phyloP scores from a whole-genome alignment of 2,329 filamentous ascomycete species.

The Beauveria bassiana region DNA sequence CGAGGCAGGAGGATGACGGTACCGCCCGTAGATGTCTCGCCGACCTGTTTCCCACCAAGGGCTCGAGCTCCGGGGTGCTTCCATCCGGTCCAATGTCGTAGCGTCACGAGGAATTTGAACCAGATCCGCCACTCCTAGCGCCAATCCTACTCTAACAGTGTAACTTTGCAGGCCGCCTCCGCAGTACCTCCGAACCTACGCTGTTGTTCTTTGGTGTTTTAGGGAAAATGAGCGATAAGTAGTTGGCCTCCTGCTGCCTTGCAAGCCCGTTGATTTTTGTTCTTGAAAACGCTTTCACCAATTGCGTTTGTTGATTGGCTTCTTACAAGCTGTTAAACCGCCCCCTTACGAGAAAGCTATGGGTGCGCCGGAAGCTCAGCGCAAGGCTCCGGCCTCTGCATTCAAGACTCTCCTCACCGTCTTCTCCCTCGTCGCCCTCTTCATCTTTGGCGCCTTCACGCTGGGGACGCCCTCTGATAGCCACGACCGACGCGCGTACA shows the following conservation, averaged over 20 bases:
- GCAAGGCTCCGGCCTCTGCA: slow-evolving; percentile 1
- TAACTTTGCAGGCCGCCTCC: slow-evolving; percentile 4
- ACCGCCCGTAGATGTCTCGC: neutral
- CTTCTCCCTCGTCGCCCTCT: slow-evolving; percentile 9
- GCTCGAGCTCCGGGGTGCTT: slow-evolving; percentile 2
- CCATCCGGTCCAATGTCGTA: neutral
- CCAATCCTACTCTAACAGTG: neutral
- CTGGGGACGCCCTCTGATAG: neutral
- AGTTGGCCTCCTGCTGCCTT: neutral
- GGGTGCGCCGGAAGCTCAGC: slow-evolving; percentile 2
- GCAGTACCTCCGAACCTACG: slow-evolving; percentile 7
- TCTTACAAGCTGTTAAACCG: neutral
- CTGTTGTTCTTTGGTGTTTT: neutral
- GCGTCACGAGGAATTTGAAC: slow-evolving; percentile 9
- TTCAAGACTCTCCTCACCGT: slow-evolving; percentile 5
- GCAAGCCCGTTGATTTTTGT: neutral
- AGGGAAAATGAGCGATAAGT: neutral
- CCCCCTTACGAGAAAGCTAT: neutral
- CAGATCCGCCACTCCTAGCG: slow-evolving; percentile 11
- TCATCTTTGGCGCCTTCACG: slow-evolving; percentile 11
- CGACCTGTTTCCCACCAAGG: neutral
- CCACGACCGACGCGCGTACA: slow-evolving; percentile 5
- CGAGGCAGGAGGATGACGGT: too few species aligned
- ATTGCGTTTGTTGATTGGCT: neutral
- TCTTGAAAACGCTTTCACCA: neutral